Conservation (phyloP, 306 rosid species). For the Arachis stenosperma region DNA sequence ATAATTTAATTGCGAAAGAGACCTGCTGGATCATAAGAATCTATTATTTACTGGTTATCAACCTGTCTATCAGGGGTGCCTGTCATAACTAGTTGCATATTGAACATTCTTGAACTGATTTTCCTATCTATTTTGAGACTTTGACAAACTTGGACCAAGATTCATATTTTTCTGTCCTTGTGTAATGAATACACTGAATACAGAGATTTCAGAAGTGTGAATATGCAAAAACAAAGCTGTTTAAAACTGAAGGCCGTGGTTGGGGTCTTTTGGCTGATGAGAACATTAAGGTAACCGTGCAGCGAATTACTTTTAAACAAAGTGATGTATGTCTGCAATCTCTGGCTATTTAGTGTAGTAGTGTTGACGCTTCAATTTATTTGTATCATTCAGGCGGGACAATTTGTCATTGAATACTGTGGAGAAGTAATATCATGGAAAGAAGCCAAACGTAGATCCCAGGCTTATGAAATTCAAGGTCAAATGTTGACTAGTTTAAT, state of each 20-base stretch:
- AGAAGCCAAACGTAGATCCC: constrained; percentile 92
- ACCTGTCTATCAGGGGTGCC: constrained; percentile 3
- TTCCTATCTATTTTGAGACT: constrained; percentile 11
- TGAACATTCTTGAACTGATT: neutral
- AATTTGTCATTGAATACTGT: constrained; percentile 85
- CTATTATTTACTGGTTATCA: constrained; percentile 9
- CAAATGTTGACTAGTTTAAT: constrained; percentile 30
- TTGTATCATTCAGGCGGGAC: constrained; percentile 62
- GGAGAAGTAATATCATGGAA: constrained; percentile 98
- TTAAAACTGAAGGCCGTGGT: constrained; percentile 88
- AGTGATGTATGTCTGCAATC: constrained; percentile 23
- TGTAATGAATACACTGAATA: constrained; percentile 56
- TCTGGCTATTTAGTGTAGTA: constrained; percentile 25
- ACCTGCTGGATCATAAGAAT: constrained; percentile 25
- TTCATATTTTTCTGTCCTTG: constrained; percentile 35
- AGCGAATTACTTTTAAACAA: constrained; percentile 7
- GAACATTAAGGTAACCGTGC: constrained; percentile 70
- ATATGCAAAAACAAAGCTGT: constrained; percentile 85
- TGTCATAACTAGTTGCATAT: constrained; percentile 15
- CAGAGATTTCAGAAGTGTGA: constrained; percentile 92
- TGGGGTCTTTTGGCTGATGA: constrained; percentile 95
- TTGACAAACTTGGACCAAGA: constrained; percentile 30
- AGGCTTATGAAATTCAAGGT: constrained; percentile 86
- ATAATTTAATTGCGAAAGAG: neutral
- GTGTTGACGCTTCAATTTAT: constrained; percentile 23